Evolutionary conservation across 345 rosid genomes (phyloP), one percentile per base, ranked within the genome.

Genomic region (Populus davidiana): DNA sequence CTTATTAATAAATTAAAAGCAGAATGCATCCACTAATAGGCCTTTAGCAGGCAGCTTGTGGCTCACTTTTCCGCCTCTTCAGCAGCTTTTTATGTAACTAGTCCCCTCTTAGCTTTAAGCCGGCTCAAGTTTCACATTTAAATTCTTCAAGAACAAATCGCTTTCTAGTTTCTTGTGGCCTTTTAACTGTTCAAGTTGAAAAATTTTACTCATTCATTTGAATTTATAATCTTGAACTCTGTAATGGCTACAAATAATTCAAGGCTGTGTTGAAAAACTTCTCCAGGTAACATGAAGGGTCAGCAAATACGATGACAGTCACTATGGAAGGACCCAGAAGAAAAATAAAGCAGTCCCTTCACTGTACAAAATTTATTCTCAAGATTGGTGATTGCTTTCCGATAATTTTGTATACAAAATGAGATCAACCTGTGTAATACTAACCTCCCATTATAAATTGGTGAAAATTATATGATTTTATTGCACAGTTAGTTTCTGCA

Each of bases 251-350:
- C 27, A 70, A 49, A 49, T 29, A 70, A 47, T 73, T 73, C 21
- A 13, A 35, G 36, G 74, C 27, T 36, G 12, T 27, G 18, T 73
- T 73, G 75, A 56, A 73, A 72, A 73, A 38, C 33, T 20, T 59
- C 20, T 36, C 8, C 49, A 16, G 47, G 67, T 59, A 56, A 73
- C 75, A 73, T 59, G 75, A 25, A 5, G 39, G 20, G 13, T 52
- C 27, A 31, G 6, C 47, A 21, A 59, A 23, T 21, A 73, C 14
- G 33, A 73, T 56, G 29, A 14, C 41, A 10, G n/a, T 5, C 21
- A n/a, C 33, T n/a, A 23, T 38, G 67, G 67, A 49, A 49, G 75
- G 52, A n/a, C 67, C 75, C 75, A 3, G 14, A 36, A n/a, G 7
- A 5, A n/a, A 11, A 13, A 54, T 54, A 12, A 54, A 56, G 3